A percentile compares a stretch with the other conserved stretches of the same genome.
These are phyloP conservation scores for Pueraria montana DNA, from an alignment of 306 rosid genomes.

Conservation along the genomic window DNA sequence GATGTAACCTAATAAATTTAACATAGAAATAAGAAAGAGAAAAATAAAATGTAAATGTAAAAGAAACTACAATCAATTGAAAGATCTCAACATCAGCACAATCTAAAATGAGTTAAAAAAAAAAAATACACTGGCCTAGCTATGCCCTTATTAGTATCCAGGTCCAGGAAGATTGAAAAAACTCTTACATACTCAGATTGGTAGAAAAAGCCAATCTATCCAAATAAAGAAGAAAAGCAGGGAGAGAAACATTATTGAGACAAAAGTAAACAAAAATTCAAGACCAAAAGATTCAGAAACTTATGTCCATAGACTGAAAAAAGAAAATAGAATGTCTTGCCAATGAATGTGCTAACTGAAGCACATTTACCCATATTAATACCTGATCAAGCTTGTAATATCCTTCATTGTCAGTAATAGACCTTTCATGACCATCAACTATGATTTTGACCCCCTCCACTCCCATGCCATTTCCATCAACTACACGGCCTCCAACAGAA, in stretches of 20 bases:
- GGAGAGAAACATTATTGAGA: constrained; percentile 27
- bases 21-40: constrained; percentile 34
- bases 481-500: constrained; percentile 96
- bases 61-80: constrained; percentile 32
- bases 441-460: constrained; percentile 89
- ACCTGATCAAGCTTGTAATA: constrained; percentile 99
- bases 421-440: constrained; percentile 94
- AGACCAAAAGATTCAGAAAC: constrained; percentile 22
- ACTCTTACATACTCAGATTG: constrained; percentile 23
- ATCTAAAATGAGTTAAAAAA: constrained; percentile 5
- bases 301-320: constrained; percentile 25
- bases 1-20: constrained; percentile 83
- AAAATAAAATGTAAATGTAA: constrained; percentile 23
- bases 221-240: constrained; percentile 9
- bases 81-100: constrained; percentile 18
- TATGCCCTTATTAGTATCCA: constrained; percentile 11
- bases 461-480: constrained; percentile 87
- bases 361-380: constrained; percentile 38
- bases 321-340: constrained; percentile 4
- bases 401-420: constrained; percentile 89
- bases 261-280: constrained; percentile 17
- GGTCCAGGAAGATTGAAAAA: constrained; percentile 28
- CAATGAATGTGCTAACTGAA: constrained; percentile 30
- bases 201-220: constrained; percentile 18
- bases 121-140: background rate